These are phyloP conservation scores for Prototheca stagnorum DNA, from an alignment of 163 green algal genomes.

Conservation along the genomic window DNA sequence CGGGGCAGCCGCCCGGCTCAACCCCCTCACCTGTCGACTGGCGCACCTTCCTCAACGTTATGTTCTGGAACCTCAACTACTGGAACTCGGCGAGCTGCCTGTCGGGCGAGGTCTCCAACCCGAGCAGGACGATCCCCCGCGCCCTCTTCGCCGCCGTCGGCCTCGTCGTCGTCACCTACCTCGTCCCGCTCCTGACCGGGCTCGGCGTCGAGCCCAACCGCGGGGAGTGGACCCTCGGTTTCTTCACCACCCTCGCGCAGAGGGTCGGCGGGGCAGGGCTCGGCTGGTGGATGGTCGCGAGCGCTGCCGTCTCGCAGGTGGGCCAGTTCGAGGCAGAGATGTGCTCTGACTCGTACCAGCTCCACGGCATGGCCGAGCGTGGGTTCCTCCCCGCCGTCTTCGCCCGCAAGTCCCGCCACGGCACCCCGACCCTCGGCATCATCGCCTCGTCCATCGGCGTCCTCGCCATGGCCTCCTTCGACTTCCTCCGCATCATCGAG, in stretches of 20 bases:
- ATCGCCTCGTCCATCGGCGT: constrained; percentile 64
- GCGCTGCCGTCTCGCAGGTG: constrained; percentile 65
- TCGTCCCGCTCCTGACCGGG: constrained; percentile 72
- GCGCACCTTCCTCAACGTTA: constrained; percentile 69
- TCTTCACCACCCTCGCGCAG: constrained; percentile 53
- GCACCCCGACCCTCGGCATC: constrained; percentile 77
- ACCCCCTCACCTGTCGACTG: constrained; percentile 54
- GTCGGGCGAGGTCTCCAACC: constrained; percentile 69
- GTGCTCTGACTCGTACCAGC: constrained; percentile 80
- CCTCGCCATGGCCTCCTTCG: constrained; percentile 39
- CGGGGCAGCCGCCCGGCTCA: constrained; percentile 31
- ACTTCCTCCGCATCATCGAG: constrained; percentile 66
- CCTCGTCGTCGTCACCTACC: constrained; percentile 68
- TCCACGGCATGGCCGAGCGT: constrained; percentile 89
- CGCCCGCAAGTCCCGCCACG: constrained; percentile 45
- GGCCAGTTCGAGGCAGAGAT: constrained; percentile 82
- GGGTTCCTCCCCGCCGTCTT: constrained; percentile 81
- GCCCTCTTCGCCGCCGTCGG: constrained; percentile 58
- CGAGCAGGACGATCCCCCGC: constrained; percentile 60
- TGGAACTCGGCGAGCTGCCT: constrained; percentile 81
- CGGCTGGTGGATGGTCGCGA: constrained; percentile 60
- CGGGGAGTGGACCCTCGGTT: constrained; percentile 64
- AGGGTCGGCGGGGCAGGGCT: constrained; percentile 70
- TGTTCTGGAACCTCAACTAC: constrained; percentile 97
- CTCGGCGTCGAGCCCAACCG: constrained; percentile 42